A percentile compares a stretch with the other conserved stretches of the same genome.
Evolutionary conservation across 305 asterid genomes (phyloP).

Genomic region (Ajuga reptans): DNA sequence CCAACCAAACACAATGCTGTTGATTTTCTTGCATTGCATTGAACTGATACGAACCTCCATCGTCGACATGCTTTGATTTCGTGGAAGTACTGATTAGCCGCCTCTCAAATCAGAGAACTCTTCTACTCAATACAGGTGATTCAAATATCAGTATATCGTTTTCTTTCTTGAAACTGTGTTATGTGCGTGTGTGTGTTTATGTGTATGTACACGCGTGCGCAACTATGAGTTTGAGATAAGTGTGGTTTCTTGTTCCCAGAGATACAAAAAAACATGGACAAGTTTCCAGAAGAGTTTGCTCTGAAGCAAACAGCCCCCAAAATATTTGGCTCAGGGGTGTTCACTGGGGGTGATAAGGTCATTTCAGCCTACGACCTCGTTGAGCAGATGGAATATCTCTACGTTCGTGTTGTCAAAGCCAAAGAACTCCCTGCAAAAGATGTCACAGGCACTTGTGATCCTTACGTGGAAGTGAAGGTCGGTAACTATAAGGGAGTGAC

Average conservation of each 20-base stretch:
- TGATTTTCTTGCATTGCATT: not conserved
- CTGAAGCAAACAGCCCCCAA: slow-evolving; percentile 64
- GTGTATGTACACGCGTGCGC: no score
- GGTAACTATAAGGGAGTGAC: not conserved
- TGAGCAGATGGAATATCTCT: slow-evolving; percentile 11
- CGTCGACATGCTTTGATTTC: no score
- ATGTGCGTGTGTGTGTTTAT: no score
- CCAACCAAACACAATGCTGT: not conserved
- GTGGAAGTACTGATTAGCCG: not conserved
- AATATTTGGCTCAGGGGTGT: slow-evolving; percentile 57
- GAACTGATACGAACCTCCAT: no score
- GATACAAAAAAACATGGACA: slow-evolving; percentile 29
- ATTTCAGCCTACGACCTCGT: slow-evolving; percentile 2
- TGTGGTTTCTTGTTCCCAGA: not conserved
- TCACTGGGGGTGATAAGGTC: slow-evolving; percentile 52
- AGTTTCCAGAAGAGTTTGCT: slow-evolving; percentile 47
- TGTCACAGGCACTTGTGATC: not conserved
- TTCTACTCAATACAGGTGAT: not conserved
- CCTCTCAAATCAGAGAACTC: not conserved
- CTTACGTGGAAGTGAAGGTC: not conserved
- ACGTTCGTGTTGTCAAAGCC: slow-evolving; percentile 40
- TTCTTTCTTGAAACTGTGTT: not conserved
- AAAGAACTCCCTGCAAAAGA: not conserved
- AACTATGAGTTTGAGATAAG: not conserved
- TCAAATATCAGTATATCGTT: not conserved